Percentiles rank a stretch among this genome's conserved stretches.
Evolutionary conservation across 495 filamentous ascomycete species (phyloP).

Genomic region (Niebla homalea): DNA sequence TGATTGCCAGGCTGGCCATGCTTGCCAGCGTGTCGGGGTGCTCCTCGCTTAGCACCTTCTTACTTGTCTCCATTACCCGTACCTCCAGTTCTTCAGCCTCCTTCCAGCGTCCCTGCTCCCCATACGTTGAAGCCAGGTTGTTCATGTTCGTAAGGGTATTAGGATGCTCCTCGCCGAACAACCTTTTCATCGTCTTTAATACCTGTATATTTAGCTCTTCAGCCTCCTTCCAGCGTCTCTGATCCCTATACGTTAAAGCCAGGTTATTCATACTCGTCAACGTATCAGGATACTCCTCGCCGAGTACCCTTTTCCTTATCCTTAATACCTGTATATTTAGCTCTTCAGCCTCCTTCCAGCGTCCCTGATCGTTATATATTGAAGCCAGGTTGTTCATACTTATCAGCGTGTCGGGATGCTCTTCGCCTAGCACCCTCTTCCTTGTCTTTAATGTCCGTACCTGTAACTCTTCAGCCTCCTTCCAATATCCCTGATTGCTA

Average conservation of each 20-base stretch:
- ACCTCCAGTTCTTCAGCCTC: not conserved
- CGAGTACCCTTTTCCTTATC: conserved; percentile 15
- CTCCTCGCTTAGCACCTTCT: conserved; percentile 8
- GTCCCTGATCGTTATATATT: conserved; percentile 16
- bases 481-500: conserved; percentile 11
- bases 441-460: not conserved
- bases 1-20: conserved; percentile 20
- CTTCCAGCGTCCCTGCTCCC: not conserved
- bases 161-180: not conserved
- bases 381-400: conserved; percentile 11
- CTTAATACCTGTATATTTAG: conserved; percentile 13
- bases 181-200: not conserved
- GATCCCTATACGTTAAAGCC: not conserved
- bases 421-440: not conserved
- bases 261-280: not conserved
- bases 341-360: conserved; percentile 19
- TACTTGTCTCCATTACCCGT: conserved; percentile 13
- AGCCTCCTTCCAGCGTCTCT: conserved; percentile 1
- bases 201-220: not conserved
- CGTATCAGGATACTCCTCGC: conserved; percentile 25
- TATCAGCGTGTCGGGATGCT: conserved; percentile 14
- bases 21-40: conserved; percentile 24
- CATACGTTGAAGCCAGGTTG: not conserved
- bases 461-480: conserved; percentile 16
- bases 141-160: not conserved